phyloP scores from a whole-genome alignment of 2,329 filamentous ascomycete species.

The Periconia sp. region DNA sequence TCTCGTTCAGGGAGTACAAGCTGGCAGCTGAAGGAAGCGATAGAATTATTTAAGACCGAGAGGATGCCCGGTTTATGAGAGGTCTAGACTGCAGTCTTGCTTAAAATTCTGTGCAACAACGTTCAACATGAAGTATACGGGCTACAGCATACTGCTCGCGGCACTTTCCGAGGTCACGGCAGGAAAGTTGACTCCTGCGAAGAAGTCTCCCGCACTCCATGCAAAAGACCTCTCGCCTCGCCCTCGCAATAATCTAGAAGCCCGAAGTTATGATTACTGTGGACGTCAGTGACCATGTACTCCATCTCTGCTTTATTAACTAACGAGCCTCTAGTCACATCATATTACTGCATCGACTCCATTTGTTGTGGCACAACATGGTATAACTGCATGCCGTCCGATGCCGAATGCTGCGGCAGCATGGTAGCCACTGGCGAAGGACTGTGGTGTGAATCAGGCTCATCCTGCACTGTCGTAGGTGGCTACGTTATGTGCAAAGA shows the following conservation, averaged over 20 bases:
- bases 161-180: too few relatives aligned
- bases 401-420: constrained; percentile 4
- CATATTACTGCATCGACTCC: constrained; percentile 7
- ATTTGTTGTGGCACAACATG: constrained; percentile 5
- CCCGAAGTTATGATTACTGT: constrained; percentile 6
- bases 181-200: neutral
- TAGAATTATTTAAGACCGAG: too few relatives aligned
- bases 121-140: too few relatives aligned
- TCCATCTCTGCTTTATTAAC: neutral
- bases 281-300: neutral
- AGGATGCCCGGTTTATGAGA: too few relatives aligned
- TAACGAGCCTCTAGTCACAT: neutral
- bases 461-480: neutral
- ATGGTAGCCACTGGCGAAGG: neutral
- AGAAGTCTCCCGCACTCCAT: neutral
- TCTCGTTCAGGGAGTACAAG: too few relatives aligned
- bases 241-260: neutral
- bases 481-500: constrained; percentile 3
- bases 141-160: too few relatives aligned
- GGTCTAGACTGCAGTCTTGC: too few relatives aligned
- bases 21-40: too few relatives aligned
- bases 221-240: neutral
- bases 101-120: too few relatives aligned
- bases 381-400: constrained; percentile 4
- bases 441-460: constrained; percentile 3